Evolutionary conservation across 2,329 filamentous ascomycete genomes (phyloP).

Genomic region (Pseudocercospora cruenta): DNA sequence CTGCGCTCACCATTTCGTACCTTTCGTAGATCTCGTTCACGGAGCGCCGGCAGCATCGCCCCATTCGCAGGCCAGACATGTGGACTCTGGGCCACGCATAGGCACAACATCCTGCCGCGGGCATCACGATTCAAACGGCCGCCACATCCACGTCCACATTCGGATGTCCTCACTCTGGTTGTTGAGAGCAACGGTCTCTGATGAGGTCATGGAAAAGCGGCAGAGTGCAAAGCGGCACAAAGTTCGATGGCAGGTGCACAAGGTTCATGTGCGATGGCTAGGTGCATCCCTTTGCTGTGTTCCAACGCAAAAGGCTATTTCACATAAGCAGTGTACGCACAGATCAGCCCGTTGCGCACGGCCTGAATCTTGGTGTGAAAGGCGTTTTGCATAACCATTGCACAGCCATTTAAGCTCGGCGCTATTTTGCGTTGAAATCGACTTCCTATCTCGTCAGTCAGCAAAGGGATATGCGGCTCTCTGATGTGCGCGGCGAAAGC

Average conservation of each 20-base stretch:
- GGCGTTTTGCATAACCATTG: too few species aligned
- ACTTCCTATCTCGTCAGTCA: too few species aligned
- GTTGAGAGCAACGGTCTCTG: background rate
- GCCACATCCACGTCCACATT: background rate
- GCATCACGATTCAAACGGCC: conserved; percentile 1
- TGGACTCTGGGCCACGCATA: background rate
- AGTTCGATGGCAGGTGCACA: conserved; percentile 26
- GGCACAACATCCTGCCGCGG: background rate
- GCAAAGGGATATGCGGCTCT: conserved; percentile 23
- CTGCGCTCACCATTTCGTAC: background rate
- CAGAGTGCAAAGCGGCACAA: conserved; percentile 10
- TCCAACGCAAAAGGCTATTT: too few species aligned
- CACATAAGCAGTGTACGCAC: too few species aligned
- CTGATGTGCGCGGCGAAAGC: background rate
- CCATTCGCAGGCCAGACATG: background rate
- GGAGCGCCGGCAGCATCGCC: background rate
- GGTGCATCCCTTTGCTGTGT: too few species aligned
- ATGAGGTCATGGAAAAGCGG: background rate
- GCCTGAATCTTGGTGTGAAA: too few species aligned
- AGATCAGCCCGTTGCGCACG: too few species aligned
- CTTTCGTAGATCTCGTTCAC: conserved; percentile 3
- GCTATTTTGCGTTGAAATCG: too few species aligned
- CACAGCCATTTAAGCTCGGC: too few species aligned
- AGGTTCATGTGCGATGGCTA: conserved; percentile 20
- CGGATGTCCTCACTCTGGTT: background rate